These are phyloP conservation scores for Xylariomycetidae sp. DNA, from an alignment of 2,329 filamentous ascomycete species.

Conservation along the genomic window DNA sequence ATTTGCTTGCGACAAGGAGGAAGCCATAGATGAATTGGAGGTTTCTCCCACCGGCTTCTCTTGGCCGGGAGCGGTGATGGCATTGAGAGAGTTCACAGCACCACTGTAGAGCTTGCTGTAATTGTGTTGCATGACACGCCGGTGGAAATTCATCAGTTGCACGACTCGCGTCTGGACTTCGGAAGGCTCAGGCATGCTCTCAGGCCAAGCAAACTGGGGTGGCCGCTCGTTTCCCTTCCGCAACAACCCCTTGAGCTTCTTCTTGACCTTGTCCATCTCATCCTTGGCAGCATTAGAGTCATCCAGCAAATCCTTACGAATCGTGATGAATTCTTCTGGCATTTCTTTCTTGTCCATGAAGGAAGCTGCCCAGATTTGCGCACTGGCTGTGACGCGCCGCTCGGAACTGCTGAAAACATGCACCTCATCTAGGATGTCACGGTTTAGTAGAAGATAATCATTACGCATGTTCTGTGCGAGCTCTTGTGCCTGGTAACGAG, in stretches of 20 bases:
- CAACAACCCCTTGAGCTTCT: conserved; percentile 91
- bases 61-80: conserved; percentile 47
- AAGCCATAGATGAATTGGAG: conserved; percentile 39
- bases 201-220: conserved; percentile 96
- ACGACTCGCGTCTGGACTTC: conserved; percentile 89
- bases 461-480: conserved; percentile 94
- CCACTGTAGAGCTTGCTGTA: conserved; percentile 73
- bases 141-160: conserved; percentile 96
- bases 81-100: conserved; percentile 58
- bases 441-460: conserved; percentile 87
- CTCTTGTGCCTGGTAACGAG: conserved; percentile 92
- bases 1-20: conserved; percentile 55
- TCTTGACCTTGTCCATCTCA: conserved; percentile 99
- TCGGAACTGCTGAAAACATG: conserved; percentile 95
- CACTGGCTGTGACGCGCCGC: conserved; percentile 87
- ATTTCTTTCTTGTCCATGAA: conserved; percentile 87
- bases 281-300: conserved; percentile 98
- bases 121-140: conserved; percentile 91
- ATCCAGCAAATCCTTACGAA: conserved; percentile 91
- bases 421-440: conserved; percentile 86
- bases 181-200: conserved; percentile 89
- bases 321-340: conserved; percentile 77
- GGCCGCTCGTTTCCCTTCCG: conserved; percentile 91
- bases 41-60: conserved; percentile 40
- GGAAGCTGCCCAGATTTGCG: conserved; percentile 89